These are phyloP conservation scores for Tremella yokohamensis DNA, from an alignment of 768 basidiomycete species.

Conservation along the genomic window DNA sequence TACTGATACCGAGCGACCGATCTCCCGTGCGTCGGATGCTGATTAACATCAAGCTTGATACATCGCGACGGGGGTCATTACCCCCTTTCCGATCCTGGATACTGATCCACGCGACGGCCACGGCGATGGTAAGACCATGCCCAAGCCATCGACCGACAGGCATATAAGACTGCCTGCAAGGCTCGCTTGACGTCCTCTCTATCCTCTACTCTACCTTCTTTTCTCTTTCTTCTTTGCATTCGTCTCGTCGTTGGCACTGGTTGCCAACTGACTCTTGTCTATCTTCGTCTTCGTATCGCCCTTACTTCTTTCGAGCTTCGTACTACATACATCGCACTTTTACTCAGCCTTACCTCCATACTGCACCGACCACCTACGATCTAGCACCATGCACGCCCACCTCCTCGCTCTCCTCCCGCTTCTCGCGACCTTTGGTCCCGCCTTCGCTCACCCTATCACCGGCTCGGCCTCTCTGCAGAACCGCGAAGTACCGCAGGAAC, in stretches of 20 bases:
- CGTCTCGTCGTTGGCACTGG: slow-evolving; percentile 15
- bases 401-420: slow-evolving; percentile 26
- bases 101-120: no score
- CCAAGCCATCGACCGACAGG: no score
- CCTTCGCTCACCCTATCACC: slow-evolving; percentile 53
- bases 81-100: no score
- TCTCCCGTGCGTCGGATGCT: no score
- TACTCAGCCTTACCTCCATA: slow-evolving; percentile 45
- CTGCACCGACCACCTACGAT: slow-evolving; percentile 53
- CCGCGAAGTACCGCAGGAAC: slow-evolving; percentile 68
- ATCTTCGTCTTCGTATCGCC: no score
- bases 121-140: no score
- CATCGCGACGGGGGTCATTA: no score
- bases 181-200: no score
- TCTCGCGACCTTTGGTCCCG: slow-evolving; percentile 51
- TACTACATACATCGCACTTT: slow-evolving; percentile 11
- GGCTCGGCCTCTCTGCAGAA: slow-evolving; percentile 38
- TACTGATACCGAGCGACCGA: no score
- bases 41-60: no score
- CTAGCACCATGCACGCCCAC: slow-evolving; percentile 25
- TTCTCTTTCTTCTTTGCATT: slow-evolving; percentile 4
- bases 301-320: neutral
- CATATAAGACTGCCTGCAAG: no score
- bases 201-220: neutral
- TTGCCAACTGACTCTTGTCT: slow-evolving; percentile 7